Evolutionary conservation across 306 rosid genomes (phyloP).

Genomic region (Malus orientalis): DNA sequence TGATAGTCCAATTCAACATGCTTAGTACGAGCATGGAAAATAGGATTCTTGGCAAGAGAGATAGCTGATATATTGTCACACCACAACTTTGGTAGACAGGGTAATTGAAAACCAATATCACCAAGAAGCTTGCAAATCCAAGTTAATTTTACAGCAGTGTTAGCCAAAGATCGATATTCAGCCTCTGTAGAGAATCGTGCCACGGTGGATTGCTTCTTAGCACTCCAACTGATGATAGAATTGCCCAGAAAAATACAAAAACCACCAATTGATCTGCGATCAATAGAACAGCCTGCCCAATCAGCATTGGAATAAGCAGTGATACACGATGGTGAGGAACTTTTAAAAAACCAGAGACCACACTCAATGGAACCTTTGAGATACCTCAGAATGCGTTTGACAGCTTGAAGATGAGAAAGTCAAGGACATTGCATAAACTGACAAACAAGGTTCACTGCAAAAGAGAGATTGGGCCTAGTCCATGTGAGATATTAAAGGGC

Average conservation of each 20-base stretch:
- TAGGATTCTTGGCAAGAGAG: neutral
- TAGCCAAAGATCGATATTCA: neutral
- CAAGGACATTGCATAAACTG: neutral
- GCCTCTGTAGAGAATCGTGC: neutral
- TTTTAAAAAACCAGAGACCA: neutral
- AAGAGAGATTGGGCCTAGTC: neutral
- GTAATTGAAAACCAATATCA: neutral
- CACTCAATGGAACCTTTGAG: neutral
- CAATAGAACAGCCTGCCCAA: neutral
- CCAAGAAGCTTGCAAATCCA: neutral
- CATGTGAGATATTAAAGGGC: neutral
- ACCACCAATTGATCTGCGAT: neutral
- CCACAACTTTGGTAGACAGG: neutral
- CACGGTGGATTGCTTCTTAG: neutral
- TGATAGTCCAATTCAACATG: neutral
- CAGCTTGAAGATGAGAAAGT: neutral
- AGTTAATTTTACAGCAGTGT: neutral
- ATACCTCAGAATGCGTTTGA: neutral
- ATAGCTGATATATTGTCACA: neutral
- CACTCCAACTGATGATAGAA: neutral
- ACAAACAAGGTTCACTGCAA: neutral
- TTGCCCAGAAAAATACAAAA: neutral
- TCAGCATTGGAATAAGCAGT: neutral
- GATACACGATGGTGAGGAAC: fast-evolving
- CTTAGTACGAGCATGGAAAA: neutral